Base-by-base conservation (phyloP, 2,329 filamentous ascomycete species). In the Penicillium fuscoglaucum region DNA sequence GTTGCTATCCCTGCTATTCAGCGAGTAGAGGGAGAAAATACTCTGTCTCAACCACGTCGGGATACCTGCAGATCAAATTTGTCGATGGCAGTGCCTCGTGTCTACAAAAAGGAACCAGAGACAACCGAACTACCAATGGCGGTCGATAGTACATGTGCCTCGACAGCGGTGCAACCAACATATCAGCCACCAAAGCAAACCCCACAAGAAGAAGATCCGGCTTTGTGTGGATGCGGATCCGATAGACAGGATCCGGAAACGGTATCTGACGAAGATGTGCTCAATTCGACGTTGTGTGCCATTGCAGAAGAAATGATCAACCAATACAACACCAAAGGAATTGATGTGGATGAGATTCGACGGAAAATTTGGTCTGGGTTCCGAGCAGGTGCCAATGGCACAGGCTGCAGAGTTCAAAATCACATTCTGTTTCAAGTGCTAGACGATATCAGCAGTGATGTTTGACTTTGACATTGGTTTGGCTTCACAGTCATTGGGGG, bases 391-490 rank as follows among this genome's bases (percentile, higher is more conserved):
- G 49, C 58, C 10, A 61, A 63, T 50, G 70, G 69, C 9, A 65
- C 71, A 55, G 74, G 70, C 24, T 76, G 73, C 58, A 70, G 73
- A 47, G 73, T 78, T 7, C 71, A 74, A 46, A 76, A 73, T 53
- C 73, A 75, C n/a, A 68, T 81, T 15, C 70, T 80, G 24, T 77
- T 79, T 29, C 63, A 74, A 60, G 68, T 76, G 19, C 56, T 76
- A 63, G 71, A 76, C 60, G 74, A 77, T 43, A 71, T 76, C 55
- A 75, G 72, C 63, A 63, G 67, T 47, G 56, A 66, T 26, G 45
- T 66, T 17, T 72, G 58, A 69, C 54, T 21, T 48, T 48, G 15
- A 19, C 17, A 39, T 60, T 41, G 29, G n/a, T 6, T 28, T 26
- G 29, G 15, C 21, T 35, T 35, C n/a, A n/a, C 28, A 12, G 6